phyloP scores from a whole-genome alignment of 2,329 filamentous ascomycete species.

The Fusarium robinianum region DNA sequence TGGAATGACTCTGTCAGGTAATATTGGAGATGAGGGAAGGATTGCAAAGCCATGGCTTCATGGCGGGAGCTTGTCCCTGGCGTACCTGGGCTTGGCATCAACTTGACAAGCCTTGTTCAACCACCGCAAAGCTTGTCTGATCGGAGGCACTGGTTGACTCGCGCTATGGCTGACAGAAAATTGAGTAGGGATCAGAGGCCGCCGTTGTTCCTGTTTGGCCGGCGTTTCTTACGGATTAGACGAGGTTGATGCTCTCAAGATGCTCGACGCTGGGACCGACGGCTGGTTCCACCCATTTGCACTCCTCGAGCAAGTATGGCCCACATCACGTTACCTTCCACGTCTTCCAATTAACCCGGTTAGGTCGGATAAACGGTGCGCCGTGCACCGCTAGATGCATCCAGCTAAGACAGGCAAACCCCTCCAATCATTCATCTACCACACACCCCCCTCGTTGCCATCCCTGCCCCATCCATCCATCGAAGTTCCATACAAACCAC shows the following conservation, averaged over 20 bases:
- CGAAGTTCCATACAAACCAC: too few relatives aligned
- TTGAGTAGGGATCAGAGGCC: too few relatives aligned
- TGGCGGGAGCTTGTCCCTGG: conserved; percentile 24
- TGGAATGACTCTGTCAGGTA: conserved; percentile 19
- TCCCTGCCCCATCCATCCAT: too few relatives aligned
- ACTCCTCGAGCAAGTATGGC: conserved; percentile 16
- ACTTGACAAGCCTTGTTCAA: conserved; percentile 13
- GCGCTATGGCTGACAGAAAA: too few relatives aligned
- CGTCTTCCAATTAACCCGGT: too few relatives aligned
- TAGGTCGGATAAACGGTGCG: conserved; percentile 15
- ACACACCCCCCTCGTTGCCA: too few relatives aligned
- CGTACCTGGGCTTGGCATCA: conserved; percentile 28
- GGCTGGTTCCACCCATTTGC: too few relatives aligned
- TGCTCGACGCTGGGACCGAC: conserved; percentile 10
- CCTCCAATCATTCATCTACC: too few relatives aligned
- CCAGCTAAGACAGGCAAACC: too few relatives aligned
- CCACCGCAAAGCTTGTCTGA: conserved; percentile 10
- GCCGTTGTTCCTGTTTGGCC: conserved; percentile 19
- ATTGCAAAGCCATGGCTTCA: conserved; percentile 12
- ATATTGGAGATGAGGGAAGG: conserved; percentile 2
- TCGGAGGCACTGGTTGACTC: too few relatives aligned
- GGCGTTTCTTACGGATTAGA: conserved; percentile 27
- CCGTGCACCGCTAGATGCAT: conserved; percentile 11
- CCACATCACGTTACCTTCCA: conserved; percentile 31
- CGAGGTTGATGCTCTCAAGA: conserved; percentile 18